Percentiles rank a stretch among this genome's conserved stretches.
These are phyloP conservation scores for Brettanomyces bruxellensis DNA, from an alignment of 805 yeast species.

Conservation along the genomic window DNA sequence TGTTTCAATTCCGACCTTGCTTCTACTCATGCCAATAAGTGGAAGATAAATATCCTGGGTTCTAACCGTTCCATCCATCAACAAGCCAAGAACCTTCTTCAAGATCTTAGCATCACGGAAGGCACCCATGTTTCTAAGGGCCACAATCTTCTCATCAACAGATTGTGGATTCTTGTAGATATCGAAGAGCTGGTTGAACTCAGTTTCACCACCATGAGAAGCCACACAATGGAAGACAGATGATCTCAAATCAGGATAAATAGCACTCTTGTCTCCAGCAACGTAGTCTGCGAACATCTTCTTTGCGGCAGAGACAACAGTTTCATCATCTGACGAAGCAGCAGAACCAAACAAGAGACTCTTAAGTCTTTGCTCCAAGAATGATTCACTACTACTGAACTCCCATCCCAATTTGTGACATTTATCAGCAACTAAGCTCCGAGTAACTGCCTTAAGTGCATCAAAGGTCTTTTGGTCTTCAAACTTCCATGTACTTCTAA, in stretches of 20 bases:
- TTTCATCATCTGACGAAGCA: conserved; percentile 31
- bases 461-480: conserved; percentile 25
- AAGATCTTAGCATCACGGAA: conserved; percentile 31
- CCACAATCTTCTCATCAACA: conserved; percentile 49
- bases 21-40: conserved; percentile 60
- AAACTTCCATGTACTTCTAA: conserved; percentile 28
- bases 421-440: conserved; percentile 17
- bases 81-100: conserved; percentile 27
- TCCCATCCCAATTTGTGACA: conserved; percentile 62
- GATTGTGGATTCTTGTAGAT: conserved; percentile 45
- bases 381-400: conserved; percentile 66
- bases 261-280: conserved; percentile 20
- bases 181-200: conserved; percentile 32
- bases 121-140: conserved; percentile 45
- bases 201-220: conserved; percentile 27
- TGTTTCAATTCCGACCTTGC: conserved; percentile 55
- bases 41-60: conserved; percentile 45
- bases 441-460: conserved; percentile 27
- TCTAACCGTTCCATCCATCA: conserved; percentile 66
- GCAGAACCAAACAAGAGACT: conserved; percentile 35
- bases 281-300: conserved; percentile 20
- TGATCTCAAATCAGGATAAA: conserved; percentile 38
- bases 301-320: conserved; percentile 22
- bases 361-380: conserved; percentile 29
- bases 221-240: conserved; percentile 38